Percentiles rank a stretch among this genome's conserved stretches.
Conservation (phyloP, 2,329 filamentous ascomycete genomes). For the Xylariaceae sp. region DNA sequence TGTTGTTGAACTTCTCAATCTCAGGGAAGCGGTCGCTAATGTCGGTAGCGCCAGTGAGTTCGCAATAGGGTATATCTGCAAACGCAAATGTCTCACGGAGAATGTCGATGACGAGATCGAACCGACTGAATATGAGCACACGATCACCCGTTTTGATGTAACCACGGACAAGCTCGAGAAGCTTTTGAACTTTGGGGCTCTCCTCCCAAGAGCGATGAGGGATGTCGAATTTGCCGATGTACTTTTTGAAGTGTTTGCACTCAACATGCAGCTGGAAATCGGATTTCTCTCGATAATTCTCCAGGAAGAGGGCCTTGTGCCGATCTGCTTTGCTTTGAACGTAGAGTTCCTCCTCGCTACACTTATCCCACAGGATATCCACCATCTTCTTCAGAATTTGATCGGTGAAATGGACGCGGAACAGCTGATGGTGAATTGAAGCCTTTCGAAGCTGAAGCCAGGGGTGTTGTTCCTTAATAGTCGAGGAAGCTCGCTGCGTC, state of each 20-base stretch:
- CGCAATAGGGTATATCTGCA: constrained; percentile 71
- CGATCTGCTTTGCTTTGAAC: constrained; percentile 42
- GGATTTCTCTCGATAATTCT: constrained; percentile 56
- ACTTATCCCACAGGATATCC: constrained; percentile 69
- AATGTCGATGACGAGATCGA: constrained; percentile 88
- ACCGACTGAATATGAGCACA: constrained; percentile 88
- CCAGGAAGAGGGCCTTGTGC: constrained; percentile 50
- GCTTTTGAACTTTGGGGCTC: constrained; percentile 80
- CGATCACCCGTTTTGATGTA: constrained; percentile 83
- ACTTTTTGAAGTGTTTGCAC: constrained; percentile 57
- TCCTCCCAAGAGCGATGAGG: constrained; percentile 53
- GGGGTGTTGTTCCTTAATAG: constrained; percentile 60
- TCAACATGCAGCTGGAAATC: constrained; percentile 66
- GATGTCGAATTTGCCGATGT: constrained; percentile 54
- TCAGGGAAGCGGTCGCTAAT: constrained; percentile 82
- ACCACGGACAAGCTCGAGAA: constrained; percentile 68
- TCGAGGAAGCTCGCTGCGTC: constrained; percentile 55
- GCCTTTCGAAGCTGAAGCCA: constrained; percentile 92
- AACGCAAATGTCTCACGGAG: constrained; percentile 77
- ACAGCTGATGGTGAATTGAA: constrained; percentile 86
- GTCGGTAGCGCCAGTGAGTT: constrained; percentile 81
- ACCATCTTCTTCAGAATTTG: constrained; percentile 73
- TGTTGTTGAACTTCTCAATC: constrained; percentile 80
- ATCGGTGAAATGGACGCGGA: constrained; percentile 77
- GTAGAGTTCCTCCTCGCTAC: constrained; percentile 51